Evolutionary conservation across 306 rosid genomes (phyloP).

Genomic region (Gynostemma pentaphyllum): DNA sequence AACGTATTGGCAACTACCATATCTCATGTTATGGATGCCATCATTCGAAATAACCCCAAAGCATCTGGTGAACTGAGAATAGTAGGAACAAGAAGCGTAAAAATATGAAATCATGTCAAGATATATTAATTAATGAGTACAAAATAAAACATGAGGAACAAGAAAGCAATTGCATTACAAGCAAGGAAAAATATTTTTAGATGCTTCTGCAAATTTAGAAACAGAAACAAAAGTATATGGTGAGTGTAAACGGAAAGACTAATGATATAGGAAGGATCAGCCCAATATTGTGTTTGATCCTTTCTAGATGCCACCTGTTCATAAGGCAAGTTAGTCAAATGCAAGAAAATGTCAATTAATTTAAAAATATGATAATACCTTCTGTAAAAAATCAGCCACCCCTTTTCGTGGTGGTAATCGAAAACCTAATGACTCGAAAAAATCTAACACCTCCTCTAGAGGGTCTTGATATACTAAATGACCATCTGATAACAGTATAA

Average conservation of each 20-base stretch:
- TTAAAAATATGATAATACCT: conserved; percentile 27
- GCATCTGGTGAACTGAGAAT: conserved; percentile 77
- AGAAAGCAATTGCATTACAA: not conserved
- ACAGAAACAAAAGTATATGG: conserved; percentile 52
- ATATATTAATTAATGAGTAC: not conserved
- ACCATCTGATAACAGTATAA: conserved; percentile 63
- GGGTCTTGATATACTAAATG: conserved; percentile 73
- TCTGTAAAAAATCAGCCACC: conserved; percentile 86
- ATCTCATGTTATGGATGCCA: conserved; percentile 70
- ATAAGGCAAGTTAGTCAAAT: not conserved
- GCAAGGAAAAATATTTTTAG: conserved; percentile 9
- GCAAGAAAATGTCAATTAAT: not conserved
- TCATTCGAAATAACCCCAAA: conserved; percentile 71
- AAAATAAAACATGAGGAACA: not conserved
- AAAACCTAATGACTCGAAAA: conserved; percentile 71
- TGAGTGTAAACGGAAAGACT: too few species aligned
- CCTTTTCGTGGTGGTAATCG: conserved; percentile 69
- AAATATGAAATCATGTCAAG: conserved; percentile 49
- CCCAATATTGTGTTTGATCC: conserved; percentile 92
- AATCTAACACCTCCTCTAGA: conserved; percentile 45
- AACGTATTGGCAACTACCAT: conserved; percentile 82
- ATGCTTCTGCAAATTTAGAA: conserved; percentile 58
- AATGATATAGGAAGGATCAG: conserved; percentile 53
- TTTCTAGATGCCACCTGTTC: conserved; percentile 73
- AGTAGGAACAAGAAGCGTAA: conserved; percentile 68